Evolutionary conservation across 148 eudicot species (phyloP).

Genomic region (Fagopyrum tataricum): DNA sequence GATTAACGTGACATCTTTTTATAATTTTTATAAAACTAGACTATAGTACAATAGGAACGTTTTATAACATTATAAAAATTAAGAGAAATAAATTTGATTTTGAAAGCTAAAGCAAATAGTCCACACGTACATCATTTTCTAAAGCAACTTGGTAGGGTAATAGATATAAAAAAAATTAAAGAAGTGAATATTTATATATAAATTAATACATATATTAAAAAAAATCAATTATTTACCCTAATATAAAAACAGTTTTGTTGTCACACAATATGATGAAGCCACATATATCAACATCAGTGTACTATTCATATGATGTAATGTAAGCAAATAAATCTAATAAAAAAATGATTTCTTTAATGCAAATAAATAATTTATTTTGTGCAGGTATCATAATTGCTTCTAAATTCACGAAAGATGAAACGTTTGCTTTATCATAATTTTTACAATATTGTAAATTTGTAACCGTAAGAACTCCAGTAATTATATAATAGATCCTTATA

Average conservation of each 20-base stretch:
- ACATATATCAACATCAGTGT: background rate
- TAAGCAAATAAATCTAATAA: background rate
- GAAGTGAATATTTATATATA: background rate
- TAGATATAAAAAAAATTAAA: background rate
- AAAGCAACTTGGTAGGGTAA: background rate
- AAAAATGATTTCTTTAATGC: background rate
- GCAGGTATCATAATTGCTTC: background rate
- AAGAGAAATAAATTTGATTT: background rate
- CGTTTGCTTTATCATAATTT: background rate
- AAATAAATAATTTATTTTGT: background rate
- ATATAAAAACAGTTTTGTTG: background rate
- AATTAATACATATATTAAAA: background rate
- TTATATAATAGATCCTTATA: no score
- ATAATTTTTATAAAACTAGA: no score
- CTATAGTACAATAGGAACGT: no score
- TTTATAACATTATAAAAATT: background rate
- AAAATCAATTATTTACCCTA: background rate
- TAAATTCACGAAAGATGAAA: no score
- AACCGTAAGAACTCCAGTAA: no score
- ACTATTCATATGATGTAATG: background rate
- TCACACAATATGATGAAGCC: background rate
- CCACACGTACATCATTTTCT: background rate
- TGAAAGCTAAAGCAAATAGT: background rate
- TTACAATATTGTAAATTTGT: background rate
- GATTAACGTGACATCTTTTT: no score